Evolutionary conservation across 2,329 filamentous ascomycete species (phyloP), one percentile per base, ranked within the genome.

Genomic region (Fusarium sp.): DNA sequence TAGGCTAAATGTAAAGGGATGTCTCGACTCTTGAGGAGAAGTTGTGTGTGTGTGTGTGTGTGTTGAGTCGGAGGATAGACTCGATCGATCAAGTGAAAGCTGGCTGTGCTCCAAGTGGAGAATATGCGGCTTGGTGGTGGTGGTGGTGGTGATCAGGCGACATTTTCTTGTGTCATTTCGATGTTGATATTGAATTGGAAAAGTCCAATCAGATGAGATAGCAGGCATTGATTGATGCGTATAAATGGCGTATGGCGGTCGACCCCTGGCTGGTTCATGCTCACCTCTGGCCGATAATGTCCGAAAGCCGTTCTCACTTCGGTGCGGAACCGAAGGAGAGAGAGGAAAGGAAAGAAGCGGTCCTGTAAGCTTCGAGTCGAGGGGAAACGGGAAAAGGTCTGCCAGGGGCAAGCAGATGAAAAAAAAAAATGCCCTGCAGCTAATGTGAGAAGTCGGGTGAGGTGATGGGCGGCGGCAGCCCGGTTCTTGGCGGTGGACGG

Each of bases 121-220:
- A 58, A 56, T 11, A 57, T 49, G 42, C 42, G 10, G 42, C 14
- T 29, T 31, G n/a, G 8, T 29, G 23, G 14, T 16, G 23, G 27
- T 27, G 25, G 25, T 27, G 27, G 27, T 31, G 27, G 11, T 27
- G 25, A 27, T 23, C 31, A 36, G 31, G 31, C 36, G 36, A 29
- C n/a, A 57, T 31, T n/a, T 31, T 57, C n/a, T 57, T 57, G 34
- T 57, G 54, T 57, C 54, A 57, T 57, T 44, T 57, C 23, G 18
- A 57, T 57, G 16, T 44, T 31, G 23, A 34, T 27, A 16, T 49
- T 27, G 42, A 42, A 29, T 11, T 23, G 16, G 31, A 31, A 16
- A 20, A 27, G 13, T 44, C 36, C 36, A 57, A 57, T 40, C 36
- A 42, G 54, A n/a, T 23, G 23, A 7, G 23, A 25, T 33, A 29